Conservation (phyloP, 2,329 filamentous ascomycete genomes). For the Monilinia laxa region DNA sequence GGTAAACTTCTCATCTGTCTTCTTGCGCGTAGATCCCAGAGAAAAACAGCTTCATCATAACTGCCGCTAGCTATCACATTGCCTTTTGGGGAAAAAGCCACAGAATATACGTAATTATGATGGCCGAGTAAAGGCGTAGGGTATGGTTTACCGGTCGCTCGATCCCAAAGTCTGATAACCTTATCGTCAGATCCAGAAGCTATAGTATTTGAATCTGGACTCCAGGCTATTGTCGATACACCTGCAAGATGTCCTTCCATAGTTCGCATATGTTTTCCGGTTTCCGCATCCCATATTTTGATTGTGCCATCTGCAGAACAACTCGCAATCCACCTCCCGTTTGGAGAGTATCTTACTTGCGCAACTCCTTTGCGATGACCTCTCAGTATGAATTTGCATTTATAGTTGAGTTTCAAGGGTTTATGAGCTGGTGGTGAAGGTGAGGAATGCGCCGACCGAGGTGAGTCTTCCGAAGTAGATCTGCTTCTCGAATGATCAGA, state of each 20-base stretch:
- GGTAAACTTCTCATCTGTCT: slow-evolving; percentile 86
- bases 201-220: slow-evolving; percentile 80
- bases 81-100: slow-evolving; percentile 96
- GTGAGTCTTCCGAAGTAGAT: slow-evolving; percentile 32
- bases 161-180: slow-evolving; percentile 88
- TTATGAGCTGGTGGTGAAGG: slow-evolving; percentile 32
- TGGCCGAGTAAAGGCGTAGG: slow-evolving; percentile 70
- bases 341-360: slow-evolving; percentile 85
- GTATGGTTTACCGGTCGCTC: slow-evolving; percentile 58
- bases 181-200: slow-evolving; percentile 96
- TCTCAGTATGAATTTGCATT: slow-evolving; percentile 65
- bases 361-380: slow-evolving; percentile 80
- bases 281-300: slow-evolving; percentile 83
- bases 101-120: slow-evolving; percentile 91
- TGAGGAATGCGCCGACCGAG: slow-evolving; percentile 34
- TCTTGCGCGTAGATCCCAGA: slow-evolving; percentile 93
- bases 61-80: slow-evolving; percentile 95
- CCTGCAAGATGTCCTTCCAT: slow-evolving; percentile 92
- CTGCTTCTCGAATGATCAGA: slow-evolving; percentile 27
- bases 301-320: slow-evolving; percentile 86
- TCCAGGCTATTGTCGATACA: slow-evolving; percentile 91
- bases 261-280: slow-evolving; percentile 79
- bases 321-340: slow-evolving; percentile 86
- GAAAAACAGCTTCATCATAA: slow-evolving; percentile 94
- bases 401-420: slow-evolving; percentile 42